These are phyloP conservation scores for Pyrenophora seminiperda DNA, from an alignment of 2,329 filamentous ascomycete genomes.

Conservation along the genomic window DNA sequence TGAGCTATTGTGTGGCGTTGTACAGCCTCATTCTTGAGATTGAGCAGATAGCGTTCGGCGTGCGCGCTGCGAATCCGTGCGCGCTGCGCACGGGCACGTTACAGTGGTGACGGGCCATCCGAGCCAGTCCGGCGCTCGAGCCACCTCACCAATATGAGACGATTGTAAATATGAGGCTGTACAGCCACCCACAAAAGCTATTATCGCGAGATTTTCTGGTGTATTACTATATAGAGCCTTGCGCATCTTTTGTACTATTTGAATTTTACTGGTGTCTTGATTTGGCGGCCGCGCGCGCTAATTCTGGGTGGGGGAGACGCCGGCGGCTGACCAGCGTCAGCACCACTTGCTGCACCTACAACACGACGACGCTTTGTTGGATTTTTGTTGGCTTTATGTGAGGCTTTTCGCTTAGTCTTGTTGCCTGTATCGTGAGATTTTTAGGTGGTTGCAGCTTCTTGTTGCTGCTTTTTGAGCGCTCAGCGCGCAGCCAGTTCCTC, in stretches of 20 bases:
- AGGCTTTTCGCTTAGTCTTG: constrained; percentile 1
- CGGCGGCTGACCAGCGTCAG: not conserved
- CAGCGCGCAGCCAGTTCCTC: not conserved
- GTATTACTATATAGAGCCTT: not conserved
- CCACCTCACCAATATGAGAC: too few relatives aligned
- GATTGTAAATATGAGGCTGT: too few relatives aligned
- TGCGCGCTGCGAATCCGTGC: too few relatives aligned
- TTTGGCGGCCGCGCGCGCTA: not conserved
- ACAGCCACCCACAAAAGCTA: too few relatives aligned
- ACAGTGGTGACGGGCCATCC: too few relatives aligned
- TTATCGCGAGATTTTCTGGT: too few relatives aligned
- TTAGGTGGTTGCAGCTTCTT: constrained; percentile 1
- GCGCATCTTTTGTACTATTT: not conserved
- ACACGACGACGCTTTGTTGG: constrained; percentile 1
- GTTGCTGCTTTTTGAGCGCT: constrained; percentile 3
- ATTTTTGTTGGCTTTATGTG: not conserved
- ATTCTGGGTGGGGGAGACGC: not conserved
- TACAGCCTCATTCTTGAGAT: too few relatives aligned
- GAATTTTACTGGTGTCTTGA: not conserved
- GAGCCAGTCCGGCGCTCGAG: too few relatives aligned
- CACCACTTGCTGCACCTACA: not conserved
- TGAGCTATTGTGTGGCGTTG: not conserved
- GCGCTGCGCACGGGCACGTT: too few relatives aligned
- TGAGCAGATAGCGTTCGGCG: too few relatives aligned
- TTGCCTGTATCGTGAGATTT: constrained; percentile 5